Conservation (phyloP, 345 rosid genomes). For the Geranium brycei region DNA sequence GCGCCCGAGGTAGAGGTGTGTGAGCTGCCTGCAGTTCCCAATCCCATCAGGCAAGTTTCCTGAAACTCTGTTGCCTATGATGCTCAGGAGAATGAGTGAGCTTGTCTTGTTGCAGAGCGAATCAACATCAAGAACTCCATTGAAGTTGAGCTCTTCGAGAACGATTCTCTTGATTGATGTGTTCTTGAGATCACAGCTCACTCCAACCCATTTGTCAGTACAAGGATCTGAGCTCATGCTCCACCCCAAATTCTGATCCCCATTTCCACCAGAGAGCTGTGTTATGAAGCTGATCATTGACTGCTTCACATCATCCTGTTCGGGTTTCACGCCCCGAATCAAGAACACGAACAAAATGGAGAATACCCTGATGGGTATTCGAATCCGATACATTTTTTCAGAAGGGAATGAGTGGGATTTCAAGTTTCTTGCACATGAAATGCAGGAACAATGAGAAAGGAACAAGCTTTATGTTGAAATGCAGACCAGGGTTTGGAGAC, state of each 20-base stretch:
- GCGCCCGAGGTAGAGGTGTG: constrained; percentile 9
- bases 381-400: neutral
- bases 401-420: neutral
- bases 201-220: constrained; percentile 8
- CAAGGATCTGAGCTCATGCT: constrained; percentile 13
- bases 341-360: constrained; percentile 4
- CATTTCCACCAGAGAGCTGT: constrained; percentile 4
- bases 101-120: constrained; percentile 5
- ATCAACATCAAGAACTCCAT: constrained; percentile 7
- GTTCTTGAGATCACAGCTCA: constrained; percentile 1
- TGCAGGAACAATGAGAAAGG: constrained; percentile 1
- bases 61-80: constrained; percentile 4
- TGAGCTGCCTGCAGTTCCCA: constrained; percentile 13
- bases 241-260: constrained; percentile 13
- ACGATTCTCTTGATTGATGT: constrained; percentile 2
- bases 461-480: neutral
- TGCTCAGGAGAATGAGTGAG: constrained; percentile 8
- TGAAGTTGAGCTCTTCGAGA: constrained; percentile 11
- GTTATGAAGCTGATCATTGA: constrained; percentile 10
- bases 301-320: constrained; percentile 4
- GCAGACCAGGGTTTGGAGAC: neutral
- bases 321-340: neutral
- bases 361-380: constrained; percentile 3
- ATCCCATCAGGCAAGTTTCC: constrained; percentile 13
- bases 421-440: neutral